Evolutionary conservation across 768 basidiomycete species (phyloP).

Genomic region (Hydnum rufescens): DNA sequence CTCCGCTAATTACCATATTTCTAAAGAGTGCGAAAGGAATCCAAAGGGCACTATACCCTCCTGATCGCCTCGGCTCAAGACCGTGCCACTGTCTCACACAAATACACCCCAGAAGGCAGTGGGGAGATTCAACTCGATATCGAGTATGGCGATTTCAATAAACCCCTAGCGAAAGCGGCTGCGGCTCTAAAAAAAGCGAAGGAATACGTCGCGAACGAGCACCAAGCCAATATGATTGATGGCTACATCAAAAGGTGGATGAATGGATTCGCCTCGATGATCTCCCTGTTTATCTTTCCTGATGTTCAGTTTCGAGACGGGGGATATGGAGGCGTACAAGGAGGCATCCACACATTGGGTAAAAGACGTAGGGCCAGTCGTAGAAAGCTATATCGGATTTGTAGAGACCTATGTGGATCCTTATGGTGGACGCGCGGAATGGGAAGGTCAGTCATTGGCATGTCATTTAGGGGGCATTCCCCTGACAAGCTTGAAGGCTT

Average conservation of each 20-base stretch:
- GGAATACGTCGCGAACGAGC: conserved; percentile 50
- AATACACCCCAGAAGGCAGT: conserved; percentile 24
- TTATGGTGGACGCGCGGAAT: conserved; percentile 78
- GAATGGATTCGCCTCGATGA: too few species aligned
- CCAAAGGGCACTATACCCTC: conserved; percentile 39
- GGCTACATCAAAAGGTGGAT: conserved; percentile 60
- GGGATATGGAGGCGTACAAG: conserved; percentile 63
- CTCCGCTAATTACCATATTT: not conserved
- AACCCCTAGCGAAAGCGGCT: conserved; percentile 32
- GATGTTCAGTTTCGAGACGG: conserved; percentile 44
- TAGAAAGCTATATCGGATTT: conserved; percentile 77
- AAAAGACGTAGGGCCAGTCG: conserved; percentile 67
- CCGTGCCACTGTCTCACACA: conserved; percentile 20
- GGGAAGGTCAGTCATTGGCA: conserved; percentile 42
- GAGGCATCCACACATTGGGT: conserved; percentile 67
- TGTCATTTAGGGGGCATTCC: not conserved
- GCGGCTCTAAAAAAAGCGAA: conserved; percentile 48
- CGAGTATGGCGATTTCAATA: conserved; percentile 58
- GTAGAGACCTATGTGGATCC: conserved; percentile 78
- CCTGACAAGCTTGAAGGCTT: conserved; percentile 32
- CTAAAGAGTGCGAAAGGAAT: conserved; percentile 55
- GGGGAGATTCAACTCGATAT: conserved; percentile 35
- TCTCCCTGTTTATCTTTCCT: not conserved
- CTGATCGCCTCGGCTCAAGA: conserved; percentile 48
- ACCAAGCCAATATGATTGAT: conserved; percentile 54